These are phyloP conservation scores for Globisporangium cylindrosporum DNA, from an alignment of 352 stramenopile genomes.

Conservation along the genomic window DNA sequence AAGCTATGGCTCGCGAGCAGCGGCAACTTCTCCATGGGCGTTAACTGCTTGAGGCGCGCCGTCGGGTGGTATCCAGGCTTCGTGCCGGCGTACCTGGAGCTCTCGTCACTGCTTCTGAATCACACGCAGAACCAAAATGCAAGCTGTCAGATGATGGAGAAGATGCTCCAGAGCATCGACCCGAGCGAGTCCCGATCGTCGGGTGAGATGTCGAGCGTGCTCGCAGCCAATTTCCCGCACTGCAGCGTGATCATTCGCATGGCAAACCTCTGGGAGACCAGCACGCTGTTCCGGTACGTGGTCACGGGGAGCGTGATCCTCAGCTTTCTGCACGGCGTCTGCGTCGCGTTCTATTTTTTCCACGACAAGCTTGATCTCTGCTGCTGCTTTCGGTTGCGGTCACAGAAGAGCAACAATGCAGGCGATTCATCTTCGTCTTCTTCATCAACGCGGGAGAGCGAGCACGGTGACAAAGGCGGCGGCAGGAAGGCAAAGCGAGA, in stretches of 20 bases:
- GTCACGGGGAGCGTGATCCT: constrained; percentile 18
- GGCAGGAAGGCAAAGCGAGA: constrained; percentile 8
- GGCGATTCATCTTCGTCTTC: neutral
- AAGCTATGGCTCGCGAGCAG: constrained; percentile 13
- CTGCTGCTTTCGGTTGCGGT: constrained; percentile 5
- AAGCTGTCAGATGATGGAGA: constrained; percentile 28
- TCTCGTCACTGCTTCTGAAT: constrained; percentile 15
- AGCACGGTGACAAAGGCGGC: neutral
- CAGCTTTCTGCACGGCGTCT: constrained; percentile 20
- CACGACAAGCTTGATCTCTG: constrained; percentile 10
- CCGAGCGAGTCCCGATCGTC: constrained; percentile 11
- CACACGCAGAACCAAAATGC: constrained; percentile 15
- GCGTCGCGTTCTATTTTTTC: constrained; percentile 15
- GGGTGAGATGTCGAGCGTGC: constrained; percentile 14
- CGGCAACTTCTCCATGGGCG: constrained; percentile 11
- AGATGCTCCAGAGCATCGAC: constrained; percentile 24
- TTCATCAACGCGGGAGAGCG: neutral
- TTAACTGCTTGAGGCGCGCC: constrained; percentile 31
- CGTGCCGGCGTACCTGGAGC: constrained; percentile 23
- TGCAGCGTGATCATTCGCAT: constrained; percentile 26
- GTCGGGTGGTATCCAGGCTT: constrained; percentile 23
- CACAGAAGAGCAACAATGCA: neutral
- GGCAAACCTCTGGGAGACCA: constrained; percentile 24
- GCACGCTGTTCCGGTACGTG: constrained; percentile 15
- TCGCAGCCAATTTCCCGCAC: constrained; percentile 27